Percentiles rank a stretch among this genome's conserved stretches.
These are phyloP conservation scores for Brachypodium distachyon DNA, from an alignment of 202 grass and related monocot genomes.

Conservation along the genomic window DNA sequence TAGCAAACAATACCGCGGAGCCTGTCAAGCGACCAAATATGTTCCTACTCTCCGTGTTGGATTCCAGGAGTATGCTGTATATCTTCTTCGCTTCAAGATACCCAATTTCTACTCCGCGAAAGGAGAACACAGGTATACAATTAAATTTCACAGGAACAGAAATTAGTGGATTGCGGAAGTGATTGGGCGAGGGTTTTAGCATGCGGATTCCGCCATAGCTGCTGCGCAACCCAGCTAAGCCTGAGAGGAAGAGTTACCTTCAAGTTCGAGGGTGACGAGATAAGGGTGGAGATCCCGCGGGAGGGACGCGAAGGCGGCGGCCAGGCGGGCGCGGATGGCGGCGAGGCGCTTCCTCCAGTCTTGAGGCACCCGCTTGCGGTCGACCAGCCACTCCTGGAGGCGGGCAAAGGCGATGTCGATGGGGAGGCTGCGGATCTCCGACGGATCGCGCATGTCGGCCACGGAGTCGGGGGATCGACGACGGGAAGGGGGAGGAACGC, in stretches of 20 bases:
- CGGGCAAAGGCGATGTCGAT: constrained; percentile 89
- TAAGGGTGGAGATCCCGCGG: constrained; percentile 73
- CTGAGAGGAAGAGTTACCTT: constrained; percentile 36
- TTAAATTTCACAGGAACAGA: not conserved
- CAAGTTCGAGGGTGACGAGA: constrained; percentile 51
- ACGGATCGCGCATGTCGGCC: constrained; percentile 53
- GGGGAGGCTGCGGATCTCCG: constrained; percentile 70
- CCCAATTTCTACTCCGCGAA: constrained; percentile 39
- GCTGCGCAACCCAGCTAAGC: not conserved
- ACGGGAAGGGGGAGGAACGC: not conserved
- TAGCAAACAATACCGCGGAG: constrained; percentile 49
- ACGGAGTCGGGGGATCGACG: not conserved
- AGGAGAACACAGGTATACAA: not conserved
- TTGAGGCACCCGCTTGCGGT: constrained; percentile 84
- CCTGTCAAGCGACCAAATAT: constrained; percentile 92
- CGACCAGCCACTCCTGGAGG: constrained; percentile 96
- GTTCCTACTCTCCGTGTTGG: constrained; percentile 74
- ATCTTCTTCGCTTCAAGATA: constrained; percentile 88
- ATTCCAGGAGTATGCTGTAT: constrained; percentile 67
- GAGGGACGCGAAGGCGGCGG: constrained; percentile 46
- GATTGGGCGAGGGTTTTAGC: not conserved
- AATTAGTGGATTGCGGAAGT: not conserved
- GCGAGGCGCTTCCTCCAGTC: constrained; percentile 89
- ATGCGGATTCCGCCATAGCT: not conserved
- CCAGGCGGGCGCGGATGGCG: constrained; percentile 48